A percentile compares a stretch with the other conserved stretches of the same genome.
phyloP scores from a whole-genome alignment of 345 rosid species.

The Syzygium aromaticum region DNA sequence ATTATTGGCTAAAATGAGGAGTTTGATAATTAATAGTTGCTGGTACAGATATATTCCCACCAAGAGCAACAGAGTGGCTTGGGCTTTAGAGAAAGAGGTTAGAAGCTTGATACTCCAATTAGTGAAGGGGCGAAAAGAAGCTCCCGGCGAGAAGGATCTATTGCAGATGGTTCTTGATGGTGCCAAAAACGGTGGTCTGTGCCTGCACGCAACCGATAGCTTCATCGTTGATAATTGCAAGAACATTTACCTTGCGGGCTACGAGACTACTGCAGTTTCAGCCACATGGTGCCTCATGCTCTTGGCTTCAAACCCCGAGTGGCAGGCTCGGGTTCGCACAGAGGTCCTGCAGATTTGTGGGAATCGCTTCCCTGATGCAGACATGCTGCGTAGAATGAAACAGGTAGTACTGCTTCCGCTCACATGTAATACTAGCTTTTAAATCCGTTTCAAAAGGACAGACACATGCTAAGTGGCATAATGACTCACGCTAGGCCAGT shows the following conservation, averaged over 20 bases:
- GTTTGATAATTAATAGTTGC: not conserved
- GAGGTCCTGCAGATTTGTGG: not conserved
- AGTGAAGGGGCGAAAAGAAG: conserved; percentile 12
- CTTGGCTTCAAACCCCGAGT: conserved; percentile 19
- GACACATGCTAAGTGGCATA: not conserved
- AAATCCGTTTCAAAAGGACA: not conserved
- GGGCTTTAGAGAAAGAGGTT: conserved; percentile 28
- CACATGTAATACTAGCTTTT: not conserved
- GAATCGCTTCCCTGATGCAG: not conserved
- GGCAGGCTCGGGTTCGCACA: not conserved
- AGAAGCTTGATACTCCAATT: conserved; percentile 9
- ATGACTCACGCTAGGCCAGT: not conserved
- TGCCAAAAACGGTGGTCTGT: not conserved
- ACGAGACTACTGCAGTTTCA: conserved; percentile 28
- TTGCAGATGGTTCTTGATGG: conserved; percentile 26
- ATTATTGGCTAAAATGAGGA: not conserved
- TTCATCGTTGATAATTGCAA: conserved; percentile 41
- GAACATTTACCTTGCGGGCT: conserved; percentile 33
- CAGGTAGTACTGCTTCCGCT: not conserved
- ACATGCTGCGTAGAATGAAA: not conserved
- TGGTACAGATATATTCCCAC: conserved; percentile 15
- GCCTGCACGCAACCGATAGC: conserved; percentile 7
- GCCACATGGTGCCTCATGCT: conserved; percentile 24
- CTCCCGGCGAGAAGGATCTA: conserved; percentile 8
- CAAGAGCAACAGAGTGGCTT: conserved; percentile 15